Base-by-base conservation (phyloP, 495 filamentous ascomycete genomes). In the Lichina pygmaea region DNA sequence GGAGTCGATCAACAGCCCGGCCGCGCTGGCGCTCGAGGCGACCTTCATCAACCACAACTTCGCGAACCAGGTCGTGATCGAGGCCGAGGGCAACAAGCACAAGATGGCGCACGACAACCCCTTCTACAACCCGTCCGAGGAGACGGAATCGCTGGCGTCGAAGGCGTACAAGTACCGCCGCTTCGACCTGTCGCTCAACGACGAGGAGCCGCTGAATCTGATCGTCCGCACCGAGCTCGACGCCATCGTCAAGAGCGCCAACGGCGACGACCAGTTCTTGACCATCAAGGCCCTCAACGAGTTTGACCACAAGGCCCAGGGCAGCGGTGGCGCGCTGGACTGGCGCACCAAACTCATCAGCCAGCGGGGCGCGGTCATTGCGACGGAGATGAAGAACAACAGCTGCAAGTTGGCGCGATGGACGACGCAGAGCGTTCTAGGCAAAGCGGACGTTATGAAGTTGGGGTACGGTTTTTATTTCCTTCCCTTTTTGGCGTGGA, bases 341-440 rank as follows among this genome's bases (percentile, higher is more conserved):
- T 97, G 89, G 89, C 73, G 86, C 55, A 73, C 72, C 48, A 97
- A 95, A 71, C 73, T 97, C 43, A 77, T 75, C 46, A 80, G 77
- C 49, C 84, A 93, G 66, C 75, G 89, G 48, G 89, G 89, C 68
- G 89, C 89, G 31, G 86, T 95, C 33, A 78, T 97, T 12, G 89
- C 89, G 15, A 97, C 89, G n/a, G 89, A 89, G 62, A 97, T 97
- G 89, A 97, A 97, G 77, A 97, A 97, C 71, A 97, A 97, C 70
- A 81, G 74, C 55, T 86, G 79, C 73, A 97, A 97, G 67, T 73
- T 97, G 46, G 91, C 89, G 34, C 67, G 89, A 53, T 97, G 89
- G 89, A 92, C 89, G 15, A 80, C 83, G 44, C 89, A 97, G 66
- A 78, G 76, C 52, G 93, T 95, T 55, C 71, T 97, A 39, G 86